Evolutionary conservation across 2,329 filamentous ascomycete genomes (phyloP).

Genomic region (Xylariaceae sp.): DNA sequence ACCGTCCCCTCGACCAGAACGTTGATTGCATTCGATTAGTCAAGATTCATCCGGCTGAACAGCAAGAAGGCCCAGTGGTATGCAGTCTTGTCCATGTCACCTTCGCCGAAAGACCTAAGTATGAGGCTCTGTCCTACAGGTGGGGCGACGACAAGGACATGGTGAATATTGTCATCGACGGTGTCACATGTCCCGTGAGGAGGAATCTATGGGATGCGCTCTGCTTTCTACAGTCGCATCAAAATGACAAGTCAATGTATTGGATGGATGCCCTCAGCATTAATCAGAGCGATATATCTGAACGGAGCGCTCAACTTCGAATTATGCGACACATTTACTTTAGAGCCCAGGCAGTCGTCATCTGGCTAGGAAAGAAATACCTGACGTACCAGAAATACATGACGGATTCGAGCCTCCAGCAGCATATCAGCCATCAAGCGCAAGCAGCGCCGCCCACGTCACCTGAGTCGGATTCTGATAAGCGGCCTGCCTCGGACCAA

Average conservation of each 20-base stretch:
- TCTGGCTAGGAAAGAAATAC: slow-evolving; percentile 16
- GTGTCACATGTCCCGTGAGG: slow-evolving; percentile 6
- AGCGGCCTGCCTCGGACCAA: too few relatives aligned
- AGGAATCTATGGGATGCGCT: slow-evolving; percentile 14
- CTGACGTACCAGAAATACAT: slow-evolving; percentile 1
- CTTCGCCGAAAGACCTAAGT: slow-evolving; percentile 15
- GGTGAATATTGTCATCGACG: slow-evolving; percentile 15
- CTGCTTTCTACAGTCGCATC: slow-evolving; percentile 7
- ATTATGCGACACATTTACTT: slow-evolving; percentile 21
- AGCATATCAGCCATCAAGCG: neutral
- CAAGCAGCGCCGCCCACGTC: too few relatives aligned
- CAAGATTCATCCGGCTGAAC: slow-evolving; percentile 6
- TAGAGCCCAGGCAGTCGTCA: slow-evolving; percentile 13
- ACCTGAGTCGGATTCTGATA: too few relatives aligned
- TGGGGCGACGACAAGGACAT: slow-evolving; percentile 13
- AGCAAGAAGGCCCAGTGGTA: slow-evolving; percentile 5
- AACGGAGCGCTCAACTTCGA: slow-evolving; percentile 16
- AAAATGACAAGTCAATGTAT: neutral
- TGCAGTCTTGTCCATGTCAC: slow-evolving; percentile 9
- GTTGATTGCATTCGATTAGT: slow-evolving; percentile 11
- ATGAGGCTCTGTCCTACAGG: slow-evolving; percentile 21
- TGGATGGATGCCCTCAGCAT: slow-evolving; percentile 24
- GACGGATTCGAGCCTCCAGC: neutral
- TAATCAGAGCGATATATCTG: slow-evolving; percentile 17
- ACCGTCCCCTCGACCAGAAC: slow-evolving; percentile 1